Evolutionary conservation across 768 basidiomycete genomes (phyloP).

Genomic region (Suillus subluteus): DNA sequence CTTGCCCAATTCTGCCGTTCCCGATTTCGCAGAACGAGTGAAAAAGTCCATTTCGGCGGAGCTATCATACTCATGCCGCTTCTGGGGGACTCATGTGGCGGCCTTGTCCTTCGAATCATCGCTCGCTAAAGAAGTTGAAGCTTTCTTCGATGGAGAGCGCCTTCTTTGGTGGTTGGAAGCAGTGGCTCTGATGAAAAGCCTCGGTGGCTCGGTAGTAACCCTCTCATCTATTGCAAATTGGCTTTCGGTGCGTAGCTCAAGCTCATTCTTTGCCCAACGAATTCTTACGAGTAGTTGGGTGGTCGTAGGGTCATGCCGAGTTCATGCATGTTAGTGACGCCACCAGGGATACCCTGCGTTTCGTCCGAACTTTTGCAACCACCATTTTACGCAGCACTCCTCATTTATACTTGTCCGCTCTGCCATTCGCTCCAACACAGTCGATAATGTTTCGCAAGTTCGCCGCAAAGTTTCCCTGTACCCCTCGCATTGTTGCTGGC

Average conservation of each 20-base stretch:
- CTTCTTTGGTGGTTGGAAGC: not conserved
- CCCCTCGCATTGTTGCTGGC: not conserved
- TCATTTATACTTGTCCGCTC: slow-evolving; percentile 29
- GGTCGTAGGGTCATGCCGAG: not conserved
- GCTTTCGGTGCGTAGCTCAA: not conserved
- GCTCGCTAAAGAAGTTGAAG: slow-evolving; percentile 19
- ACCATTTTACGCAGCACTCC: slow-evolving; percentile 23
- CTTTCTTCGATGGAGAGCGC: slow-evolving; percentile 22
- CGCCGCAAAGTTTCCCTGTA: slow-evolving; percentile 6
- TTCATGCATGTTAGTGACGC: not conserved
- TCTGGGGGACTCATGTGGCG: slow-evolving; percentile 34
- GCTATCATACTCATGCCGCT: slow-evolving; percentile 35
- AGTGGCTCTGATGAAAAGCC: slow-evolving; percentile 19
- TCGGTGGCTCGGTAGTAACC: not conserved
- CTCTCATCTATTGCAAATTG: not conserved
- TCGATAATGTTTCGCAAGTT: slow-evolving; percentile 23
- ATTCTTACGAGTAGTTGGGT: not conserved
- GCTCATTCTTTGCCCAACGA: not conserved
- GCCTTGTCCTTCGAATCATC: not conserved
- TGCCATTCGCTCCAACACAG: slow-evolving; percentile 28
- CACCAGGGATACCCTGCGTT: slow-evolving; percentile 13
- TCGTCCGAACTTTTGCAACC: slow-evolving; percentile 17
- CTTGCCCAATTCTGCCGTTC: slow-evolving; percentile 23
- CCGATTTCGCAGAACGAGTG: slow-evolving; percentile 16
- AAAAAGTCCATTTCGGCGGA: slow-evolving; percentile 24